A percentile compares a stretch with the other conserved stretches of the same genome.
Conservation (phyloP, 495 filamentous ascomycete species). For the Tuber calosporum region DNA sequence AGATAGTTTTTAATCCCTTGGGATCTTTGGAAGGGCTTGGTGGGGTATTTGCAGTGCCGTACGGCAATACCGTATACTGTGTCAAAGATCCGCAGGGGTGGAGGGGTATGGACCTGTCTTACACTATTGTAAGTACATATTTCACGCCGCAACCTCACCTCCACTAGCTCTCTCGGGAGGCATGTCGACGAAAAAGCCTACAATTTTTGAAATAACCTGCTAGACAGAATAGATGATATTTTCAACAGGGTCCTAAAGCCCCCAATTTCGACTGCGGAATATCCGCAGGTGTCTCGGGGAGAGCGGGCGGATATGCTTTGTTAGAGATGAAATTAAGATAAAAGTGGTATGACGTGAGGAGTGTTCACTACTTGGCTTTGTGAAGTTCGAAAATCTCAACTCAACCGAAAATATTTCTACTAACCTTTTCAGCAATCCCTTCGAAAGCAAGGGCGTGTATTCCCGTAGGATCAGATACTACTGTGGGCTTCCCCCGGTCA, state of each 20-base stretch:
- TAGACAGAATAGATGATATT: background rate
- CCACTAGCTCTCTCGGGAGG: background rate
- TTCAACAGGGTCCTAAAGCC: background rate
- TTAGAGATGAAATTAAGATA: background rate
- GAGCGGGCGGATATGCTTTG: background rate
- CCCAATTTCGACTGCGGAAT: background rate
- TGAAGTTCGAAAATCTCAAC: background rate
- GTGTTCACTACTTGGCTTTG: background rate
- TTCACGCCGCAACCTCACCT: background rate
- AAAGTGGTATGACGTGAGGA: background rate
- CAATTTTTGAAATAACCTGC: background rate
- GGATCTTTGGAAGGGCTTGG: background rate
- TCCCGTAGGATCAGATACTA: conserved; percentile 74
- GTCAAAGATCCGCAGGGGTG: background rate
- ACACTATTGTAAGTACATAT: background rate
- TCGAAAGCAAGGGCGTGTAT: conserved; percentile 63
- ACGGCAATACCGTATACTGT: too few relatives aligned
- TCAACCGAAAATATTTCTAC: conserved; percentile 43
- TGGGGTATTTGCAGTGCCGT: background rate
- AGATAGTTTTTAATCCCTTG: background rate
- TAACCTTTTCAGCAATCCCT: conserved; percentile 58
- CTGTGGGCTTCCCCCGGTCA: conserved; percentile 80
- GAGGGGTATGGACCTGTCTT: background rate
- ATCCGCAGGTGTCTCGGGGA: background rate
- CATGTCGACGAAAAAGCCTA: background rate